phyloP scores from a whole-genome alignment of 495 filamentous ascomycete genomes.

The Venustampulla echinocandica region DNA sequence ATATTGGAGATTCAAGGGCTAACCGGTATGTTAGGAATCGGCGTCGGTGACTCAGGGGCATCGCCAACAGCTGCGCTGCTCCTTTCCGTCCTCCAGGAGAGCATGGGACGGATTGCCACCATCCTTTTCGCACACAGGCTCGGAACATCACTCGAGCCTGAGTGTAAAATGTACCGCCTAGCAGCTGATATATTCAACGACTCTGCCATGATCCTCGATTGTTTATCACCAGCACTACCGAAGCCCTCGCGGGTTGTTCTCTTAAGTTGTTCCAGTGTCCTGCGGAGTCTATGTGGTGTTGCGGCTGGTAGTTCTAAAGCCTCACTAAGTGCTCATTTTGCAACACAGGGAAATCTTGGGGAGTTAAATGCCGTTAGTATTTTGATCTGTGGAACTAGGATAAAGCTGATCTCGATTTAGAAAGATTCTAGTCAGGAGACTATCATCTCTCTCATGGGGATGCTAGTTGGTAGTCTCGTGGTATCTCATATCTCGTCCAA shows the following conservation, averaged over 20 bases:
- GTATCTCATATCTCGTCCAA: conserved; percentile 65
- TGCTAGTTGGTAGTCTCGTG: conserved; percentile 77
- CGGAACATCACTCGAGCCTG: conserved; percentile 82
- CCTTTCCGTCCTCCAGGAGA: conserved; percentile 78
- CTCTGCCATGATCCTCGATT: conserved; percentile 78
- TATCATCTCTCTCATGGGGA: conserved; percentile 79
- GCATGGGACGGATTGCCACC: conserved; percentile 74
- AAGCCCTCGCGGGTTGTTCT: conserved; percentile 56
- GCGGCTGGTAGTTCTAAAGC: conserved; percentile 86
- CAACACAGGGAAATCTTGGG: conserved; percentile 76
- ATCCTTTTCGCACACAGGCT: conserved; percentile 84
- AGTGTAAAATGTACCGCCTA: conserved; percentile 90
- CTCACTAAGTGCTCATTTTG: conserved; percentile 86
- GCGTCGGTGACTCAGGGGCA: conserved; percentile 79
- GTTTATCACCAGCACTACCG: conserved; percentile 73
- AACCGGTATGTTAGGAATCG: conserved; percentile 64
- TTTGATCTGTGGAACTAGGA: neutral
- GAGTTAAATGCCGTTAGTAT: conserved; percentile 76
- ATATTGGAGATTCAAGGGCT: too few species aligned
- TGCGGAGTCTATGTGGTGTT: conserved; percentile 80
- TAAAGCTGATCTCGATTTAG: conserved; percentile 6
- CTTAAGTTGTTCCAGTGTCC: conserved; percentile 65
- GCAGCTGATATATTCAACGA: conserved; percentile 92
- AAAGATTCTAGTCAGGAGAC: conserved; percentile 97
- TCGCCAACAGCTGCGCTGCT: conserved; percentile 83